Evolutionary conservation across 768 basidiomycete genomes (phyloP), one percentile per base, ranked within the genome.

Genomic region (Russula earlei): DNA sequence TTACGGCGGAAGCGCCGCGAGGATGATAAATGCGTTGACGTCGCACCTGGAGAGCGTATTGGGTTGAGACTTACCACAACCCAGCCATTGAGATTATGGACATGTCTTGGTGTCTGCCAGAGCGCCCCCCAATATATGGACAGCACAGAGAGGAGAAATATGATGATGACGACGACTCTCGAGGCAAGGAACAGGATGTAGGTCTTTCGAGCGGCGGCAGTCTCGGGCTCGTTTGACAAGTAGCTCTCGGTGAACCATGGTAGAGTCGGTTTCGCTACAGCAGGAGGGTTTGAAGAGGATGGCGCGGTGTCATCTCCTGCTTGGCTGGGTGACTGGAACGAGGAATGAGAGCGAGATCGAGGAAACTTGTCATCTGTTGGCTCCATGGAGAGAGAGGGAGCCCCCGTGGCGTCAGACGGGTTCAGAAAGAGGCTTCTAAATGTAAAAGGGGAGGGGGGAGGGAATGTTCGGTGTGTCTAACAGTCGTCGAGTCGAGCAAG

Each of bases 81-180:
- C 72, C 75, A 82, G 2, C 78, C 81, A n/a, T 72, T 64, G 24
- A 85, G 62, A 22, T 76, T 75, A 37, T 70, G 66, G 58, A 72
- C 33, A 9, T 71, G 65, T 31, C 56, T 41, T 5, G 67, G 72
- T 10, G 72, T 72, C 51, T 72, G 72, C 69, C 79, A 80, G 4
- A 80, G 66, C 12, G 78, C 75, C 10, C 79, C 81, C 81, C 81
- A 84, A 65, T 77, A 83, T 44, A 84, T 81, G 2, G 80, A 67
- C 54, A 84, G 67, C 20, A 82, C 68, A 0, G 66, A 68, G 57
- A 84, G 75, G 20, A 75, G 64, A 33, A 80, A 42, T 14, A 71
- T 63, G 17, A 79, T 64, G 25, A 75, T 44, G 20, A 67, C 51
- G 12, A 71, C 59, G 2, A 70, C 65, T 17, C 73, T 70, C 10